Percentiles rank a stretch among this genome's conserved stretches.
These are phyloP conservation scores for Lactarius trivialis DNA, from an alignment of 768 basidiomycete genomes.

Conservation along the genomic window DNA sequence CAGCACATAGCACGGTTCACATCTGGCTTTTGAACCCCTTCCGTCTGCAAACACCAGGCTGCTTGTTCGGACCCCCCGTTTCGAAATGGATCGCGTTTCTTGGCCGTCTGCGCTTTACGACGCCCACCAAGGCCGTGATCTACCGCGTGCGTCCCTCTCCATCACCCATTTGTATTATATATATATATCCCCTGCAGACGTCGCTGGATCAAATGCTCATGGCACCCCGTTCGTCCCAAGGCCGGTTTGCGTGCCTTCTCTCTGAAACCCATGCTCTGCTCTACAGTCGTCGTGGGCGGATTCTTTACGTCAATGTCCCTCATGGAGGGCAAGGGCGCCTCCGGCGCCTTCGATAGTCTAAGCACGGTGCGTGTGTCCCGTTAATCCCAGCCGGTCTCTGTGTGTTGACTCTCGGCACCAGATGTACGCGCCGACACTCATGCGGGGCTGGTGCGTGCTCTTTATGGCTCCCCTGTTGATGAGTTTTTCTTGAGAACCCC, in stretches of 20 bases:
- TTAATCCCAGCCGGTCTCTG: not conserved
- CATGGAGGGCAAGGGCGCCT: constrained; percentile 64
- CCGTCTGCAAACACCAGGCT: constrained; percentile 34
- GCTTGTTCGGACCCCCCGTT: constrained; percentile 72
- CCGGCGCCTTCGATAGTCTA: constrained; percentile 45
- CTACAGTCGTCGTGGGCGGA: constrained; percentile 38
- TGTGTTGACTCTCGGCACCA: constrained; percentile 26
- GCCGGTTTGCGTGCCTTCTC: not conserved
- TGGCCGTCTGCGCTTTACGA: constrained; percentile 61
- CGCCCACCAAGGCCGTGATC: constrained; percentile 48
- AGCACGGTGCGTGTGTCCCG: constrained; percentile 28
- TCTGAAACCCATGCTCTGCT: not conserved
- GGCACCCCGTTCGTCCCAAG: constrained; percentile 49
- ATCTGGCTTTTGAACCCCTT: constrained; percentile 1
- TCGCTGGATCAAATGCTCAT: constrained; percentile 76
- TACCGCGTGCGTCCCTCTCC: constrained; percentile 45
- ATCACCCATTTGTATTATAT: not conserved
- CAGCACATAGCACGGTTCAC: not conserved
- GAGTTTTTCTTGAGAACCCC: not conserved
- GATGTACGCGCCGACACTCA: constrained; percentile 66
- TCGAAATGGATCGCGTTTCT: constrained; percentile 78
- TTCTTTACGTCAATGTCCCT: constrained; percentile 76
- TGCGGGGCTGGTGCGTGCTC: constrained; percentile 67
- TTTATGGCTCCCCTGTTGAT: not conserved
- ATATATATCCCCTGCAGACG: constrained; percentile 40